Evolutionary conservation across 352 stramenopile species (phyloP), one percentile per base, ranked within the genome.

Genomic region (Phytopythium helicoides): DNA sequence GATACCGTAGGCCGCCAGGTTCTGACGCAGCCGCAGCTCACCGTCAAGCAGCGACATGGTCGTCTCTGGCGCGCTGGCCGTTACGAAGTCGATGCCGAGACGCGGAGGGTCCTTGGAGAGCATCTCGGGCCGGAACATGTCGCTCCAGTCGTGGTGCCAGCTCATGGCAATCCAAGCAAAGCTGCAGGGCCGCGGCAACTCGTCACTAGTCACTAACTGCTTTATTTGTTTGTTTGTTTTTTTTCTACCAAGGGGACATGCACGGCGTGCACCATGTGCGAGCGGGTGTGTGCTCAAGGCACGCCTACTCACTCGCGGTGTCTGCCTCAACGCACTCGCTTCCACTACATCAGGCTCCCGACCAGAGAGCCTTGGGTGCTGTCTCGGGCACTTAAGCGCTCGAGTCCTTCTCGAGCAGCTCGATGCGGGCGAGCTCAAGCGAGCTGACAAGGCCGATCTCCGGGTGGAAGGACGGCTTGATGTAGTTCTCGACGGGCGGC

Each of bases 381-480:
- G n/a, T n/a, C 44, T 2, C 1, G 0, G 11, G 6, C 44, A 5
- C 28, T 33, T 33, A 33, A 9, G 28, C 28, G 28, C 28, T 33
- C 28, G 26, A 16, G 26, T 51, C 23, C 45, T 51, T 51, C 26
- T n/a, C 45, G 38, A 80, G 47, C 40, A 90, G 64, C 52, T 74
- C 71, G 12, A 89, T 58, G n/a, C 81, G 81, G 2, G 84, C 81
- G 36, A 94, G 70, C 64, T 92, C 81, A 25, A 92, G 58, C 56
- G 84, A 89, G 60, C 84, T 92, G 54, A 94, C 82, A 47, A 94
- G 81, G 14, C 85, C 85, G 52, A 92, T 89, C 47, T 87, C 54
- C 40, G 71, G 57, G 73, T 94, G 82, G 72, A 94, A 92, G 38
- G 85, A 94, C 15, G 81, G 68, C 38, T 79, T 81, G 62, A 94